Evolutionary conservation across 768 basidiomycete genomes (phyloP), one percentile per base, ranked within the genome.

Genomic region (Hygrocybe coccinea): DNA sequence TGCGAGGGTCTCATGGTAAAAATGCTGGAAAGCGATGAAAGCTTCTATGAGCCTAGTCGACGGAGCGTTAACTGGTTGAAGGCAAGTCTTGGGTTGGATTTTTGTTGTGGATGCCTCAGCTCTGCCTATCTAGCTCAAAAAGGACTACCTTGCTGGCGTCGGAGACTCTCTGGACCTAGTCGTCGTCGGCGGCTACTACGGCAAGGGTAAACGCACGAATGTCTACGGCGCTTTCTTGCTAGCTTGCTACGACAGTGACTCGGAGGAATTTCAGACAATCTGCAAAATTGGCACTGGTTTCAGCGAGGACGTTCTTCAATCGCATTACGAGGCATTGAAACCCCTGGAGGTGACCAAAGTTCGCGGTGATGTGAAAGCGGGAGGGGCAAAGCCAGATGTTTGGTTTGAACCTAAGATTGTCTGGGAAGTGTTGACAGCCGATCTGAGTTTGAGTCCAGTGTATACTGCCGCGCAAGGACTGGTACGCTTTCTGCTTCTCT

Each of bases 1-100:
- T 98, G 97, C 67, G 97, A 99, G 69, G 97, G 97, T 9, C 80
- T 99, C 45, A 99, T 99, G 97, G 92, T 99, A 56, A 99, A 99
- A 76, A 95, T 97, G 93, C 75, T 99, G 15, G 91, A 95, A 39
- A 87, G 83, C 45, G 87, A 92, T 37, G 90, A 87, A 6, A 91
- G 93, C 69, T 91, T 82, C 64, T 99, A 99, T 66, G 95, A 97
- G 71, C 97, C 97, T 8, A 95, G 92, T 69, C 76, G 95, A 56
- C 78, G 97, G 38, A 94, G 91, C 72, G 88, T 97, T 53, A 97
- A 98, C 67, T 99, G 97, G 97, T 75, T 99, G 14, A 99, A 99
- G 84, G 95, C 93, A 68, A 60, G 54, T 52, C 17, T 12, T 29
- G n/a, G 14, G 37, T 29, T 54, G 12, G 21, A 19, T 11, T 7